Base-by-base conservation (phyloP, 1,284 basidiomycete species). In the Marasmius fiardii region DNA sequence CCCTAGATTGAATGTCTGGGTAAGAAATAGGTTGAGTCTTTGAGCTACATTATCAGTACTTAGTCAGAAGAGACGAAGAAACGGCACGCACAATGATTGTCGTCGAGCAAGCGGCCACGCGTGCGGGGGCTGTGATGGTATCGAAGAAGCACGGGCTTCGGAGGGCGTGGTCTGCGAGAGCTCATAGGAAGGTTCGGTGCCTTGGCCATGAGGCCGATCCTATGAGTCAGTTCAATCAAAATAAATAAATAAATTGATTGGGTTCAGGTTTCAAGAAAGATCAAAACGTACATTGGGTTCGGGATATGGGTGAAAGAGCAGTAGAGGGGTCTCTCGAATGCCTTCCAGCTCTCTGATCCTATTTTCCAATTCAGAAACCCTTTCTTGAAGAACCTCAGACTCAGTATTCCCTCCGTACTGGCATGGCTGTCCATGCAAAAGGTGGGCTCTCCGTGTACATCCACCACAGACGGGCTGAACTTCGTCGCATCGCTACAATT, bases 1-100 rank as follows among this genome's bases (percentile, higher is more conserved):
- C 20, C 77, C 77, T 53, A 78, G 76, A 62, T 77, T 70, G 34
- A 63, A 56, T 11, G 73, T 69, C 61, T 79, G 72, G 14, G 70
- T 72, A 31, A 4, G 10, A 31, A 31, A 31, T 10, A 31, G 28
- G 10, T n/a, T 7, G 6, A 18, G 23, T 43, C n/a, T n/a, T n/a
- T n/a, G n/a, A 43, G 41, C 35, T 10, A 18, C 41, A 5, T 43
- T 6, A 43, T 43, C 41, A 5, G 7, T 6, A n/a, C n/a, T 6
- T 18, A 43, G 41, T n/a, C 10, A 10, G n/a, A n/a, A n/a, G n/a
- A 31, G 28, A 31, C 10, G 10, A 10, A 10, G 28, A 4, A 31
- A 10, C 5, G 10, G 10, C 28, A 31, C 28, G 28, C 10, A 31
- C 28, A 31, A 10, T 10, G 28, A 31, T 10, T 31, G 28, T 4